Evolutionary conservation across 305 asterid species (phyloP).

Genomic region (Rubia peregrina): DNA sequence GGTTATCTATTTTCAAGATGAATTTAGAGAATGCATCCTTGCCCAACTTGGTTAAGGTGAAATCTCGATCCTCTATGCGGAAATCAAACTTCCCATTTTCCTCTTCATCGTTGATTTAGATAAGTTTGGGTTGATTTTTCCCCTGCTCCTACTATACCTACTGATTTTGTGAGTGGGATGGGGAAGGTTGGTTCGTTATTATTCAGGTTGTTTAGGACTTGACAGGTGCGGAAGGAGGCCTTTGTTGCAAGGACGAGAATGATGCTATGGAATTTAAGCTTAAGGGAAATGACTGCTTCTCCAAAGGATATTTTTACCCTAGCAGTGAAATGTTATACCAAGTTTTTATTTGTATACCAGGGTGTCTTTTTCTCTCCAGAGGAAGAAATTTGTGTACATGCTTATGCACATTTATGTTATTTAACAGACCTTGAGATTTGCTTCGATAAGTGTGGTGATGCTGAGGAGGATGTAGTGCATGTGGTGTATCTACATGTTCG

Average conservation of each 20-base stretch:
- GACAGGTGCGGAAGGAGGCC: constrained; percentile 55
- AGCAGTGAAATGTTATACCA: constrained; percentile 64
- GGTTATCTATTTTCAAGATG: constrained; percentile 26
- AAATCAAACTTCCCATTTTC: no score
- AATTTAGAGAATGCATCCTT: constrained; percentile 38
- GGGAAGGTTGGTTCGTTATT: neutral
- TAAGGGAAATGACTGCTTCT: constrained; percentile 64
- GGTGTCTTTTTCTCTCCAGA: neutral
- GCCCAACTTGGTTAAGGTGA: no score
- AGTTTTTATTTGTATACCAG: constrained; percentile 24
- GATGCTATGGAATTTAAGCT: constrained; percentile 66
- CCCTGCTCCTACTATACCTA: no score
- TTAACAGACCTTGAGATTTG: no score
- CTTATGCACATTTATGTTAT: no score
- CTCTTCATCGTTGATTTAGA: no score
- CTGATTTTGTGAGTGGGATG: no score
- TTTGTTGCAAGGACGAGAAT: constrained; percentile 60
- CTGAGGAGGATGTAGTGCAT: no score
- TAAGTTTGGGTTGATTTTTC: no score
- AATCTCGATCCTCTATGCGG: no score
- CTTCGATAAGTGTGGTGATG: no score
- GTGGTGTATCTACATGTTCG: no score
- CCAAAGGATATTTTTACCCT: constrained; percentile 9
- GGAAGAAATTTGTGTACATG: neutral
- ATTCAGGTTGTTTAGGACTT: constrained; percentile 59